Evolutionary conservation across 306 rosid species (phyloP).

Genomic region (Prosopis cineraria): DNA sequence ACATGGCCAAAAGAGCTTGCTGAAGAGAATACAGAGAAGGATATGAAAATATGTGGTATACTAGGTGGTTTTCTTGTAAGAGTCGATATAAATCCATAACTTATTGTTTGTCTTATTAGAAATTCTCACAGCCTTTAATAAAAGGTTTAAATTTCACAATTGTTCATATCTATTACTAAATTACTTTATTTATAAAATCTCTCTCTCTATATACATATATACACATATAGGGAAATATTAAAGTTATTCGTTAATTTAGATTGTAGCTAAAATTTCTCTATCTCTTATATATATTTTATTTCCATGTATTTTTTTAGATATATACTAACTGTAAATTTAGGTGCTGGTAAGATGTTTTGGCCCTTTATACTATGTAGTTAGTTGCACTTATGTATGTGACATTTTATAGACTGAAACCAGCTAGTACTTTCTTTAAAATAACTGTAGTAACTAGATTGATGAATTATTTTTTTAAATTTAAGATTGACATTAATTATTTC

Average conservation of each 20-base stretch:
- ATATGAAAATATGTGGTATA: constrained; percentile 82
- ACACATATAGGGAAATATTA: neutral
- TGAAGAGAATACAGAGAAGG: constrained; percentile 67
- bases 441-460: constrained; percentile 22
- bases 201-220: too few relatives aligned
- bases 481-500: constrained; percentile 36
- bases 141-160: neutral
- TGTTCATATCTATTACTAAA: constrained; percentile 1
- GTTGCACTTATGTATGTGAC: neutral
- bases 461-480: constrained; percentile 5
- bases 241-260: neutral
- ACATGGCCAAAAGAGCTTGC: too few relatives aligned
- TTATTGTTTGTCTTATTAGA: constrained; percentile 5
- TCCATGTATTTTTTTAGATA: constrained; percentile 1
- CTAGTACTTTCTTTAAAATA: neutral
- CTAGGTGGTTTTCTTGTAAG: constrained; percentile 84
- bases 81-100: constrained; percentile 29
- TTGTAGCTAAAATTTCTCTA: neutral
- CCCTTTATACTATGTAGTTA: neutral
- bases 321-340: neutral
- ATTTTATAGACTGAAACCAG: constrained; percentile 16
- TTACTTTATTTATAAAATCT: neutral
- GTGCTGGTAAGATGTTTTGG: neutral
- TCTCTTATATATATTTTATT: neutral
- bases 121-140: constrained; percentile 10